Conservation (phyloP, 208 protist genomes). For the Sergeia podlipaevii region DNA sequence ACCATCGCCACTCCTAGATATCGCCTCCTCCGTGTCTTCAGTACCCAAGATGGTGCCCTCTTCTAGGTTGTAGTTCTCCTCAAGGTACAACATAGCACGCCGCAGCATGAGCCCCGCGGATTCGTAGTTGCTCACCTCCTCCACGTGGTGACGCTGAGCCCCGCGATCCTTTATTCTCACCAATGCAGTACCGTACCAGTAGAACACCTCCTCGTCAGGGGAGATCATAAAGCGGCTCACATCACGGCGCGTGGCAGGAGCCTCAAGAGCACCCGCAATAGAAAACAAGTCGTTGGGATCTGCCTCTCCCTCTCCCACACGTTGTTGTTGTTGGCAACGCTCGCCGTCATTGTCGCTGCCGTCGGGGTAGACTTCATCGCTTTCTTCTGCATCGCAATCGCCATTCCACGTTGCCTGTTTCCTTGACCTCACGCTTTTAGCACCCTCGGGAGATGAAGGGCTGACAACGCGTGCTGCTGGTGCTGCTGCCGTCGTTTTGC, state of each 20-base stretch:
- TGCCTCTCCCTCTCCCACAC: not conserved
- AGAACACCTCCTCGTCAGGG: constrained; percentile 56
- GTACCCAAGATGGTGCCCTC: constrained; percentile 35
- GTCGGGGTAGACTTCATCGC: not conserved
- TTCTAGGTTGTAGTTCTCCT: constrained; percentile 80
- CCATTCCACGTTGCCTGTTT: too few relatives aligned
- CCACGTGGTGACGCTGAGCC: constrained; percentile 34
- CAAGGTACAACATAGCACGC: constrained; percentile 81
- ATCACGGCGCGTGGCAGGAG: constrained; percentile 7
- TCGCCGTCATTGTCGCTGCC: not conserved
- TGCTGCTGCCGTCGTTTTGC: not conserved
- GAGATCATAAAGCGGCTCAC: constrained; percentile 33
- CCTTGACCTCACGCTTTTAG: too few relatives aligned
- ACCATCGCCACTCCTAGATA: not conserved
- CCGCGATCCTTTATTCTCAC: constrained; percentile 35
- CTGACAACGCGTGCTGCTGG: not conserved
- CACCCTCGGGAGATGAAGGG: not conserved
- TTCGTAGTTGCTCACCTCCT: constrained; percentile 46
- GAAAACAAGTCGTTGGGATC: not conserved
- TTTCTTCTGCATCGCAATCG: constrained; percentile 6
- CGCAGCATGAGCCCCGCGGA: constrained; percentile 65
- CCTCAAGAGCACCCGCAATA: constrained; percentile 36
- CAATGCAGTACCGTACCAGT: constrained; percentile 69
- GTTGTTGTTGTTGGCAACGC: not conserved
- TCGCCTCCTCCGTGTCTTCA: constrained; percentile 16